phyloP scores from a whole-genome alignment of 495 filamentous ascomycete species.

The Platismatia glauca region DNA sequence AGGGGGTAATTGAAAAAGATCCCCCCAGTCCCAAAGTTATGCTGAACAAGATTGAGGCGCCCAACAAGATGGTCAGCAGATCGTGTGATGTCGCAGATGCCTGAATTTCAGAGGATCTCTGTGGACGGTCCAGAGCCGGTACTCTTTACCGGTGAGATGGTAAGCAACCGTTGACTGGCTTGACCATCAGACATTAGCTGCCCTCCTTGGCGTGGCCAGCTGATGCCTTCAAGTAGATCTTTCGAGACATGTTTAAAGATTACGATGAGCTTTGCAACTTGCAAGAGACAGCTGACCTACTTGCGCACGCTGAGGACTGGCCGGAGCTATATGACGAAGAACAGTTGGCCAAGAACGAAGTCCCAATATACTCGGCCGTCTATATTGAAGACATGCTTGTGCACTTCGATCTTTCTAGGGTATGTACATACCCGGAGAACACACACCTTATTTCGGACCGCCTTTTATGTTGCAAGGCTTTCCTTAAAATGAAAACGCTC shows the following conservation, averaged over 20 bases:
- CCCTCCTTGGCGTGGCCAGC: not conserved
- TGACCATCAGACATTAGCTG: not conserved
- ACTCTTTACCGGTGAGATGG: conserved; percentile 82
- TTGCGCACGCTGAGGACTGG: conserved; percentile 66
- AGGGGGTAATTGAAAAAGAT: conserved; percentile 29
- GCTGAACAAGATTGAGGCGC: not conserved
- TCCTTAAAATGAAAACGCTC: too few species aligned
- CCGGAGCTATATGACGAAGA: conserved; percentile 63
- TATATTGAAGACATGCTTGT: conserved; percentile 95
- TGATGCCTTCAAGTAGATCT: conserved; percentile 41
- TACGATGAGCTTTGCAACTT: conserved; percentile 62
- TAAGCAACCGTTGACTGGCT: not conserved
- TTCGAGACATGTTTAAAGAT: conserved; percentile 67
- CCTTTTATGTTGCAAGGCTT: not conserved
- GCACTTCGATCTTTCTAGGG: conserved; percentile 46
- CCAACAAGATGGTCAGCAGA: conserved; percentile 59
- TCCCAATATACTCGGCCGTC: conserved; percentile 81
- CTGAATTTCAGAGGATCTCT: conserved; percentile 34
- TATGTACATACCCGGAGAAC: not conserved
- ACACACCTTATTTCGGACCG: not conserved
- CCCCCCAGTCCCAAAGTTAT: not conserved
- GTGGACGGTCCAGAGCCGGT: conserved; percentile 44
- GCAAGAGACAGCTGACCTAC: conserved; percentile 53
- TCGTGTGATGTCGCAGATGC: conserved; percentile 35
- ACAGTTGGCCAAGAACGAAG: conserved; percentile 65